Conservation (phyloP, 2,329 filamentous ascomycete species). For the Alternaria viburni region DNA sequence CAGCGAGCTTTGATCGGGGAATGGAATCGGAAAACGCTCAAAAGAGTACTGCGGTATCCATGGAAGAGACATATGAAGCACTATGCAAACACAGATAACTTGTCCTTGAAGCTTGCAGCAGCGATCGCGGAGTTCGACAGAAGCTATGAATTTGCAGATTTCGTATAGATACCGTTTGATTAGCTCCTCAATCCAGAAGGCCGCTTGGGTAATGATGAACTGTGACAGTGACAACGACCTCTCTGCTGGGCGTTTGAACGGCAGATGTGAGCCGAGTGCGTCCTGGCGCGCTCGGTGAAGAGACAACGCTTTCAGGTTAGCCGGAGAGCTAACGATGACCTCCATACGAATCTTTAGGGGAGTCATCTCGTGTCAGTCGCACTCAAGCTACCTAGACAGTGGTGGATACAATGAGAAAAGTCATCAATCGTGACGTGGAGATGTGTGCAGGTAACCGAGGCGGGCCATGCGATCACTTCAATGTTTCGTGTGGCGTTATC, state of each 20-base stretch:
- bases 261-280: neutral
- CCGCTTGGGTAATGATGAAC: neutral
- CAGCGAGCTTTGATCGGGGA: neutral
- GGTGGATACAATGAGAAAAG: neutral
- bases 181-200: neutral
- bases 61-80: neutral
- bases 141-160: neutral
- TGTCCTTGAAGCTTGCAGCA: neutral
- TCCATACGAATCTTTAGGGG: neutral
- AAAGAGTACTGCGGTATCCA: neutral
- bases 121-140: neutral
- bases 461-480: slow-evolving; percentile 5
- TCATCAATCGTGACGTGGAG: neutral
- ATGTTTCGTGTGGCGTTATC: slow-evolving; percentile 1
- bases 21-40: neutral
- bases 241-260: neutral
- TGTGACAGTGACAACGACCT: neutral
- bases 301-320: neutral
- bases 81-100: neutral
- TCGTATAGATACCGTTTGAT: neutral
- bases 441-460: slow-evolving; percentile 11
- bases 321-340: neutral
- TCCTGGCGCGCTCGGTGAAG: neutral
- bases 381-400: neutral
- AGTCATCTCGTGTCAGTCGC: neutral